These are phyloP conservation scores for Acanthamoeba healyi DNA, from an alignment of 208 protist species.

Conservation along the genomic window DNA sequence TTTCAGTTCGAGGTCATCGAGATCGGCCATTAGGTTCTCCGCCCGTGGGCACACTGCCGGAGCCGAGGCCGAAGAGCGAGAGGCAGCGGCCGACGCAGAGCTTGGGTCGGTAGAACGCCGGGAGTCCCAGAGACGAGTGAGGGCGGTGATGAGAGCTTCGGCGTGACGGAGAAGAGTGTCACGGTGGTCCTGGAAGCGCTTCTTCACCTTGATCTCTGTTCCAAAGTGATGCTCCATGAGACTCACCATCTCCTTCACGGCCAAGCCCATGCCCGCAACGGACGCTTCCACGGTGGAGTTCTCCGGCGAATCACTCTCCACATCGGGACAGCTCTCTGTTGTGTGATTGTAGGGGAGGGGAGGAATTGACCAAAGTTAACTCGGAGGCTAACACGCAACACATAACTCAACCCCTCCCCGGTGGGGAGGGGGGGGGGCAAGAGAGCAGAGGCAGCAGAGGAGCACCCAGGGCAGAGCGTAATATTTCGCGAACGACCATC, in stretches of 20 bases:
- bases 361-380: no score
- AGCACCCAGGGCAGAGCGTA: neutral
- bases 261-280: neutral
- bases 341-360: neutral
- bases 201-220: neutral
- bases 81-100: no score
- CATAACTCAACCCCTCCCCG: no score
- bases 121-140: neutral
- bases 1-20: conserved; percentile 12
- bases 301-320: neutral
- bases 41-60: no score
- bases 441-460: no score
- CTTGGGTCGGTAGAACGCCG: no score
- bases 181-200: neutral
- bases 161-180: neutral
- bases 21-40: neutral
- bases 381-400: no score
- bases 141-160: neutral
- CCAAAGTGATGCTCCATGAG: conserved; percentile 13
- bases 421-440: neutral
- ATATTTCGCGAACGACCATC: conserved; percentile 9
- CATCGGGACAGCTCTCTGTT: neutral
- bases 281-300: neutral
- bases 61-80: no score
- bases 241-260: neutral